These are phyloP conservation scores for Crepidotus variabilis DNA, from an alignment of 768 basidiomycete genomes.

Conservation along the genomic window DNA sequence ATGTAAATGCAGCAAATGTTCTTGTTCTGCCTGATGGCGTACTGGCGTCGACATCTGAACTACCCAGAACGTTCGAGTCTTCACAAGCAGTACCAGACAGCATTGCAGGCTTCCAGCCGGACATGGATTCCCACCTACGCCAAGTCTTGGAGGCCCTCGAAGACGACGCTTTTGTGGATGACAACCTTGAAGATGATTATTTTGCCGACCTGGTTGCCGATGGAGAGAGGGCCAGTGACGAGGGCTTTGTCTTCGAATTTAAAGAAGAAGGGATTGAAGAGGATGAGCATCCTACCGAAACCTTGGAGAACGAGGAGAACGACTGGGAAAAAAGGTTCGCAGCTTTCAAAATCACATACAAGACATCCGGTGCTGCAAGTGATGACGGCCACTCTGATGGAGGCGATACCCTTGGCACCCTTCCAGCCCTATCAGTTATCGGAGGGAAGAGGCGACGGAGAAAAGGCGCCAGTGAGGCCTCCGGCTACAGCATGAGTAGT, in stretches of 20 bases:
- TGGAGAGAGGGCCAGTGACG: slow-evolving; percentile 63
- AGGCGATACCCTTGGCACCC: slow-evolving; percentile 75
- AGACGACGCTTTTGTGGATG: slow-evolving; percentile 92
- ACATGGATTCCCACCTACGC: slow-evolving; percentile 93
- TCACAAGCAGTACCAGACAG: slow-evolving; percentile 79
- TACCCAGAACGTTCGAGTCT: slow-evolving; percentile 71
- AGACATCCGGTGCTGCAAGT: slow-evolving; percentile 40
- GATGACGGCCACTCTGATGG: slow-evolving; percentile 64
- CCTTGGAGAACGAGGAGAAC: slow-evolving; percentile 27
- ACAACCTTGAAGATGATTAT: slow-evolving; percentile 69
- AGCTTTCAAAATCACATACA: slow-evolving; percentile 63
- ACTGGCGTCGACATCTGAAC: slow-evolving; percentile 68
- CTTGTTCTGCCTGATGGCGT: slow-evolving; percentile 64
- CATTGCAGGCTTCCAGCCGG: slow-evolving; percentile 86
- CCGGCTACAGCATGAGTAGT: slow-evolving; percentile 96
- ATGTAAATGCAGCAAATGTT: slow-evolving; percentile 33
- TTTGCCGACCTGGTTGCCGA: slow-evolving; percentile 68
- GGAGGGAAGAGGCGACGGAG: slow-evolving; percentile 74
- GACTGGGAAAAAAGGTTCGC: slow-evolving; percentile 82
- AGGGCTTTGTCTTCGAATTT: slow-evolving; percentile 66
- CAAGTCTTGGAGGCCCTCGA: slow-evolving; percentile 93
- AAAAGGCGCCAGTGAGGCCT: slow-evolving; percentile 78
- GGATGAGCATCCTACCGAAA: slow-evolving; percentile 17
- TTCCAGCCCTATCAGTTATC: slow-evolving; percentile 73
- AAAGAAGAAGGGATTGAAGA: slow-evolving; percentile 42